A percentile compares a stretch with the other conserved stretches of the same genome.
These are phyloP conservation scores for Alternaria sp. DNA, from an alignment of 2,329 filamentous ascomycete genomes.

Conservation along the genomic window DNA sequence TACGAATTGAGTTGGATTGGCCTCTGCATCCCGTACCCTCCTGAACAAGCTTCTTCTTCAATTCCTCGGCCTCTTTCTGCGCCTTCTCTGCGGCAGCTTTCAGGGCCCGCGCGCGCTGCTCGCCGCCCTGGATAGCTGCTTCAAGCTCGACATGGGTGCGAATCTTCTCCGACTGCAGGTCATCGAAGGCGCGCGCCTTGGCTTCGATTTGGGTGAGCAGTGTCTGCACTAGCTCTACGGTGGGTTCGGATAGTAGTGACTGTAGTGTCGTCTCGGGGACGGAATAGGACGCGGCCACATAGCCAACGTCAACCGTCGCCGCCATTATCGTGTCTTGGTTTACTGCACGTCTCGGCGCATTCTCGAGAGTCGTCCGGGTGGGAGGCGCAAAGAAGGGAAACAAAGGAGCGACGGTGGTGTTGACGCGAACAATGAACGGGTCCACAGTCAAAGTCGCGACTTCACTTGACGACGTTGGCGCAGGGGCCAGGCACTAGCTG, in stretches of 20 bases:
- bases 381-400: constrained; percentile 25
- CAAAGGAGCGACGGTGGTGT: constrained; percentile 36
- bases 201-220: constrained; percentile 77
- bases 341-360: constrained; percentile 37
- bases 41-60: constrained; percentile 80
- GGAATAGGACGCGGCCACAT: constrained; percentile 75
- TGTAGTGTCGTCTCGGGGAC: constrained; percentile 71
- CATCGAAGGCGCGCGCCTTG: constrained; percentile 84
- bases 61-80: constrained; percentile 80
- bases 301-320: constrained; percentile 72
- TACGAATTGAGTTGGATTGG: constrained; percentile 8
- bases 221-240: constrained; percentile 76
- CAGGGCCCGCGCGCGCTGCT: constrained; percentile 81
- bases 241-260: constrained; percentile 71
- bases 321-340: constrained; percentile 60
- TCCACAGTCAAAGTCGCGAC: constrained; percentile 28
- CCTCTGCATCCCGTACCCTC: constrained; percentile 69
- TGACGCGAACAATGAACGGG: constrained; percentile 30
- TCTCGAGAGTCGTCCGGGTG: constrained; percentile 3
- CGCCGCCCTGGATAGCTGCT: constrained; percentile 82
- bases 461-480: constrained; percentile 28
- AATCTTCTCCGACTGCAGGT: constrained; percentile 85
- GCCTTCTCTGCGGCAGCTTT: constrained; percentile 84
- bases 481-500: constrained; percentile 25
- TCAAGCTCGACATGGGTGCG: constrained; percentile 92